phyloP scores from a whole-genome alignment of 768 basidiomycete genomes.

The Tubosaeta sp. region DNA sequence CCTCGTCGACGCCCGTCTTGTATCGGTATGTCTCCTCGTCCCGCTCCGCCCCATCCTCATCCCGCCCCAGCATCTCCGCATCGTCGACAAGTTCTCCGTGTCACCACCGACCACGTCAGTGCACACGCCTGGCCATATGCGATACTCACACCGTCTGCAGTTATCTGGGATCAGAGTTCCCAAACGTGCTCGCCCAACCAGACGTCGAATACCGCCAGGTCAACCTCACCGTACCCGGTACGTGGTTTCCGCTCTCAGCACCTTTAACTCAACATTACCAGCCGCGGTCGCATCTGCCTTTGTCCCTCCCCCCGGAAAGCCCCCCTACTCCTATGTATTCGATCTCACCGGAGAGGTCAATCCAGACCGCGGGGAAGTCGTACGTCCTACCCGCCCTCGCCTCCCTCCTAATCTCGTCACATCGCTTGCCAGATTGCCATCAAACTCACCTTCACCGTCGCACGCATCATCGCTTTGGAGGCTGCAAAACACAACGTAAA shows the following conservation, averaged over 20 bases:
- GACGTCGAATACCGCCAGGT: conserved; percentile 78
- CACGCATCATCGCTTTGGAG: conserved; percentile 67
- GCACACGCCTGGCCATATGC: conserved; percentile 7
- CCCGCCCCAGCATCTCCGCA: conserved; percentile 52
- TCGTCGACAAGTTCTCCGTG: conserved; percentile 74
- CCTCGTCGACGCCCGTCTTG: conserved; percentile 39
- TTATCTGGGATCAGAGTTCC: conserved; percentile 76
- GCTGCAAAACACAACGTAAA: conserved; percentile 76
- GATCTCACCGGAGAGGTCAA: conserved; percentile 81
- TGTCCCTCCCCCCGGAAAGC: conserved; percentile 63
- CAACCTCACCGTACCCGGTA: conserved; percentile 72
- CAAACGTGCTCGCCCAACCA: conserved; percentile 59
- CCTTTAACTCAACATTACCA: conserved; percentile 29
- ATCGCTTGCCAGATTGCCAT: conserved; percentile 62
- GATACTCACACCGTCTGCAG: conserved; percentile 34
- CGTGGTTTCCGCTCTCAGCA: conserved; percentile 25
- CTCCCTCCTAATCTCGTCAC: conserved; percentile 3
- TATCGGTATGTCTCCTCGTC: conserved; percentile 48
- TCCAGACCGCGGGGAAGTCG: conserved; percentile 71
- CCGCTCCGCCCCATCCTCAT: conserved; percentile 45
- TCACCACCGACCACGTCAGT: conserved; percentile 69
- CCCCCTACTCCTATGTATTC: conserved; percentile 77
- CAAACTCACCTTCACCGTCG: conserved; percentile 65
- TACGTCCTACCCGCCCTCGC: conserved; percentile 30
- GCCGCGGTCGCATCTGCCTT: conserved; percentile 67